Base-by-base conservation (phyloP, 371 early-diverging fungal species). In the Hamiltosporidium magnivora region DNA sequence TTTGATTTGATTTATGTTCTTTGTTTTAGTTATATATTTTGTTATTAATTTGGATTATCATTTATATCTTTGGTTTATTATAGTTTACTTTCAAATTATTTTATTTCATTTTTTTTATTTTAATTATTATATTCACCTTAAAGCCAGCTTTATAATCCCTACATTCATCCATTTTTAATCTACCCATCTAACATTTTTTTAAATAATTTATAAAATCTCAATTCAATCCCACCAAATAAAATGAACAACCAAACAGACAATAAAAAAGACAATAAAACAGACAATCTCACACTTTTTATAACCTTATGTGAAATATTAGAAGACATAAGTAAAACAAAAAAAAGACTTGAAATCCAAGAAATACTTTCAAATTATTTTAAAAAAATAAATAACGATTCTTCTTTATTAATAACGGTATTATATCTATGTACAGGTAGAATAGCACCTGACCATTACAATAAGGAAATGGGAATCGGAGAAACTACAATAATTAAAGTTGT, bases 391-490 rank as follows among this genome's bases (percentile, higher is more conserved):
- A 36, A 37, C n/a, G 3, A n/a, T 37, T 11, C 12, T 25, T 4
- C 12, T 38, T 9, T 8, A 11, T 41, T 8, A 1, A 12, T 60
- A 40, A 42, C 70, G 4, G 65, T 64, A 9, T 58, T 77, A 11
- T 80, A 77, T 67, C 66, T 83, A 39, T 79, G 67, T 37, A 73
- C 71, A 43, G 73, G 69, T 58, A 70, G 73, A 54, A 61, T 80
- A 2, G 72, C 67, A 42, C 73, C 77, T 38, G 73, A 77, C 59
- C 68, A 74, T 56, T 56, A 70, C 44, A 75, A 75, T 52, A 61
- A 67, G 59, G 81, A 83, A 70, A 58, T 80, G 64, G 75, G 74
- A 40, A 70, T 79, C n/a, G 83, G 83, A 44, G 83, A 83, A 38
- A 65, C 58, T 42, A 69, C 68, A 36, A 58, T 83, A 2, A 39